Evolutionary conservation across 1,284 basidiomycete species (phyloP).

Genomic region (Ustilago esculenta): DNA sequence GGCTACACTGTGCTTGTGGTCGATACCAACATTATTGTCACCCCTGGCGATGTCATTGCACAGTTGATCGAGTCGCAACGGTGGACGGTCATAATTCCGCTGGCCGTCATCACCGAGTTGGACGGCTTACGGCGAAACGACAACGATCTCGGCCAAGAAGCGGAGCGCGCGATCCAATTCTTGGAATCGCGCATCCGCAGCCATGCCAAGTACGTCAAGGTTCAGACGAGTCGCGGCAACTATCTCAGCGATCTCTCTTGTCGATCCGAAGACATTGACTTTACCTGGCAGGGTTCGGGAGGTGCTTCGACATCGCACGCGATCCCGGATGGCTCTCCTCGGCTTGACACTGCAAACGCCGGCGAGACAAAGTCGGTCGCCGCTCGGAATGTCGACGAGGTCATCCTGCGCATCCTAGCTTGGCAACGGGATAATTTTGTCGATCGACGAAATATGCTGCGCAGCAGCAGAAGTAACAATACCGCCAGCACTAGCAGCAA

Average conservation of each 20-base stretch:
- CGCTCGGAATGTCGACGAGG: slow-evolving; percentile 89
- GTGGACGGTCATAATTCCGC: slow-evolving; percentile 89
- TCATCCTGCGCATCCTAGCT: slow-evolving; percentile 87
- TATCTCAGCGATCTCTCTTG: slow-evolving; percentile 85
- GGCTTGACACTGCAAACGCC: slow-evolving; percentile 8
- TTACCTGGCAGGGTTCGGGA: slow-evolving; percentile 65
- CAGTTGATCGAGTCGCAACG: slow-evolving; percentile 80
- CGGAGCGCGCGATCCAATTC: slow-evolving; percentile 78
- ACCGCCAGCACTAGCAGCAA: slow-evolving; percentile 36
- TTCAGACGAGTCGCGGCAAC: slow-evolving; percentile 93
- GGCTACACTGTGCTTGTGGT: slow-evolving; percentile 91
- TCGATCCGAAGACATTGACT: slow-evolving; percentile 85
- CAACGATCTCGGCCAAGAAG: slow-evolving; percentile 74
- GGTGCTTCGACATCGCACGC: not conserved
- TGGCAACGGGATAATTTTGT: slow-evolving; percentile 94
- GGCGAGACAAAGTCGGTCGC: slow-evolving; percentile 63
- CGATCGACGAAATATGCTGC: slow-evolving; percentile 76
- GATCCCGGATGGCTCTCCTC: slow-evolving; percentile 4
- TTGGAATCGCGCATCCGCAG: slow-evolving; percentile 79
- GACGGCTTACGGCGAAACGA: slow-evolving; percentile 83
- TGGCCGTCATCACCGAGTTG: slow-evolving; percentile 86
- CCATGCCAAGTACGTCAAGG: slow-evolving; percentile 81
- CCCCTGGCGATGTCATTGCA: slow-evolving; percentile 47
- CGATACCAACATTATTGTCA: slow-evolving; percentile 89
- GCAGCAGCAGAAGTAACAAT: not conserved